These are phyloP conservation scores for Penicillium oxalicum DNA, from an alignment of 2,329 filamentous ascomycete genomes.

Conservation along the genomic window DNA sequence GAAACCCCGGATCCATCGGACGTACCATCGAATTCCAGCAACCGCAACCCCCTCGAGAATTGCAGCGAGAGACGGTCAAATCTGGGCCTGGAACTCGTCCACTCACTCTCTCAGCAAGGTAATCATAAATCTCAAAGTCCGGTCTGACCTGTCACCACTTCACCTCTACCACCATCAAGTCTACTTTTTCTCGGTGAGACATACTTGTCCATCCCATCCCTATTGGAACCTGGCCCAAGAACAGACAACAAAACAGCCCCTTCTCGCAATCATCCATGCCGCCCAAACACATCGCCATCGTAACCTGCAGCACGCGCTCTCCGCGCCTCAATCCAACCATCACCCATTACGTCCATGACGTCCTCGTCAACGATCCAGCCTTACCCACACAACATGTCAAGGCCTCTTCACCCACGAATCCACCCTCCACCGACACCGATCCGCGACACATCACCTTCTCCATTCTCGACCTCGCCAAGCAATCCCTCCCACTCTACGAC, in stretches of 20 bases:
- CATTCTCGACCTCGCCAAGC: slow-evolving; percentile 28
- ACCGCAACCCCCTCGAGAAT: too few species aligned
- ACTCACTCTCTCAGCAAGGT: too few species aligned
- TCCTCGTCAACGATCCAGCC: slow-evolving; percentile 13
- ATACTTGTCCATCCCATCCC: background rate
- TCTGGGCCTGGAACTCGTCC: too few species aligned
- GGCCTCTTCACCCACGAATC: background rate
- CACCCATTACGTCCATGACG: slow-evolving; percentile 27
- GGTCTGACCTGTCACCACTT: too few species aligned
- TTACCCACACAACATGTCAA: slow-evolving; percentile 11
- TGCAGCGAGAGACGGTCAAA: too few species aligned
- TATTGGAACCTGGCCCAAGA: background rate
- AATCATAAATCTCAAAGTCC: too few species aligned
- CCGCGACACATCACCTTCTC: slow-evolving; percentile 19
- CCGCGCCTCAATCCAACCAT: slow-evolving; percentile 35
- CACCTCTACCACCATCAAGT: too few species aligned
- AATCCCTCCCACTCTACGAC: slow-evolving; percentile 35
- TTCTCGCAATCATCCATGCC: slow-evolving; percentile 8
- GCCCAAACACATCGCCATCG: slow-evolving; percentile 28
- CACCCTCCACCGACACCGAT: slow-evolving; percentile 10
- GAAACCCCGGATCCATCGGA: too few species aligned
- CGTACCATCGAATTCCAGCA: too few species aligned
- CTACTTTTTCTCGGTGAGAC: too few species aligned
- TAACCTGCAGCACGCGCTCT: slow-evolving; percentile 32
- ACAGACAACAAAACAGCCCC: background rate